phyloP scores from a whole-genome alignment of 139 green algal genomes.

The Chlamydomonas applanata region DNA sequence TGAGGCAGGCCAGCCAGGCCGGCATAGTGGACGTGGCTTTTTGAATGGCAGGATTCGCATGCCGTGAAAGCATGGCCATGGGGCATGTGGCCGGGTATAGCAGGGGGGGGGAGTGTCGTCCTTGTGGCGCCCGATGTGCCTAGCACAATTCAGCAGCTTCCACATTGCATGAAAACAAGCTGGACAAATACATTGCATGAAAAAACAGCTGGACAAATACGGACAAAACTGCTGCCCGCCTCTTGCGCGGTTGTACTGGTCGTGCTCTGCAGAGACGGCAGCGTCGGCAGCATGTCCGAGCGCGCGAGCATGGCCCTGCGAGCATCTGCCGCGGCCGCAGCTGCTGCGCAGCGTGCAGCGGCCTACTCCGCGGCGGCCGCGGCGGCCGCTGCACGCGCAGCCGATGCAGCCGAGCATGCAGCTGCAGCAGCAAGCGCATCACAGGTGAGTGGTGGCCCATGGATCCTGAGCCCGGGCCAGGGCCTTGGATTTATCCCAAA shows the following conservation, averaged over 20 bases:
- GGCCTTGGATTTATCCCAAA: too few relatives aligned
- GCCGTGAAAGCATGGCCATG: too few relatives aligned
- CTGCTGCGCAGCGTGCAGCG: not conserved
- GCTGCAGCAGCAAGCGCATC: not conserved
- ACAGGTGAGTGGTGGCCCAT: not conserved
- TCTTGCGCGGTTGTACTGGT: not conserved
- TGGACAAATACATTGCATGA: not conserved
- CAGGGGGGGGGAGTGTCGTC: too few relatives aligned
- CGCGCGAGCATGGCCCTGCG: not conserved
- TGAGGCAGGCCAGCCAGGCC: too few relatives aligned
- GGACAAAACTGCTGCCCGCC: not conserved
- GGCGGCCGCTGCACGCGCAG: not conserved
- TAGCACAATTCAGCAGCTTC: too few relatives aligned
- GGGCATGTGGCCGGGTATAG: too few relatives aligned
- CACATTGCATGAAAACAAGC: too few relatives aligned
- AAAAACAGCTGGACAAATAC: too few relatives aligned
- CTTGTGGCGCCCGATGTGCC: too few relatives aligned
- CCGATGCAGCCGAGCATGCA: not conserved
- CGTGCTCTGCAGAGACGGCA: not conserved
- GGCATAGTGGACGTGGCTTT: too few relatives aligned
- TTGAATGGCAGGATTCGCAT: too few relatives aligned
- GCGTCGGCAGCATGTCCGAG: not conserved
- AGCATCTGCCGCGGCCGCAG: slow-evolving; percentile 3
- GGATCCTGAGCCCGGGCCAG: too few relatives aligned
- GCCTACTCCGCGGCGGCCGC: slow-evolving; percentile 5